A percentile compares a stretch with the other conserved stretches of the same genome.
Evolutionary conservation across 2,329 filamentous ascomycete genomes (phyloP).

Genomic region (Zymoseptoria pseudotritici): DNA sequence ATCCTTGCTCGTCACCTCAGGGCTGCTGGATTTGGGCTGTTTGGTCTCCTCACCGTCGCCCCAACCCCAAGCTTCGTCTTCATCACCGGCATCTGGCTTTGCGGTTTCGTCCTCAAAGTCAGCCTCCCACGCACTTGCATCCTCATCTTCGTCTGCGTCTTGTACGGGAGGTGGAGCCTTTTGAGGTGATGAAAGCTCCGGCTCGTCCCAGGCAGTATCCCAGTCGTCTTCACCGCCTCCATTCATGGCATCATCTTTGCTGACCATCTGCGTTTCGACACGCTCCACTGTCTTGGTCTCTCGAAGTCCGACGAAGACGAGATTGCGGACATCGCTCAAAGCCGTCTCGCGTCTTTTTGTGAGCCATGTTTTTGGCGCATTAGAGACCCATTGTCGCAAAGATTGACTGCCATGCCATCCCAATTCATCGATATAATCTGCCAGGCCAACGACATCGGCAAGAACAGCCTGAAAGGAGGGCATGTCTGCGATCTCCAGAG

Average conservation of each 20-base stretch:
- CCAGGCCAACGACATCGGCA: conserved; percentile 57
- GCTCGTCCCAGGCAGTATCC: conserved; percentile 71
- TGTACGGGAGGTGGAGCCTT: conserved; percentile 9
- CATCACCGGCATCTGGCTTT: conserved; percentile 27
- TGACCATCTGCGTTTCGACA: conserved; percentile 74
- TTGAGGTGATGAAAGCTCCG: conserved; percentile 34
- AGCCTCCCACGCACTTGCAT: conserved; percentile 43
- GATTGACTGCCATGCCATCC: conserved; percentile 56
- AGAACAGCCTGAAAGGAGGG: conserved; percentile 63
- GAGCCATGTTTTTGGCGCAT: conserved; percentile 77
- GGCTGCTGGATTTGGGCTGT: conserved; percentile 16
- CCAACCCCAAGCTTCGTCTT: conserved; percentile 75
- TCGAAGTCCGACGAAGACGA: conserved; percentile 61
- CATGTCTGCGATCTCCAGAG: conserved; percentile 65
- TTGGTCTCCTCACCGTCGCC: conserved; percentile 54
- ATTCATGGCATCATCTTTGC: conserved; percentile 56
- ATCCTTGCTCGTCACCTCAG: conserved; percentile 21
- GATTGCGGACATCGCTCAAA: conserved; percentile 64
- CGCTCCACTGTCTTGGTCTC: conserved; percentile 66
- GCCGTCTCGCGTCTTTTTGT: conserved; percentile 72
- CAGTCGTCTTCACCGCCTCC: conserved; percentile 53
- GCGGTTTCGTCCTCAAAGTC: conserved; percentile 28
- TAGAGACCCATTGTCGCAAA: conserved; percentile 71
- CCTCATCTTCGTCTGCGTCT: conserved; percentile 36
- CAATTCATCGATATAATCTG: conserved; percentile 52